Base-by-base conservation (phyloP, 2,329 filamentous ascomycete species). In the Xylaria sp. region DNA sequence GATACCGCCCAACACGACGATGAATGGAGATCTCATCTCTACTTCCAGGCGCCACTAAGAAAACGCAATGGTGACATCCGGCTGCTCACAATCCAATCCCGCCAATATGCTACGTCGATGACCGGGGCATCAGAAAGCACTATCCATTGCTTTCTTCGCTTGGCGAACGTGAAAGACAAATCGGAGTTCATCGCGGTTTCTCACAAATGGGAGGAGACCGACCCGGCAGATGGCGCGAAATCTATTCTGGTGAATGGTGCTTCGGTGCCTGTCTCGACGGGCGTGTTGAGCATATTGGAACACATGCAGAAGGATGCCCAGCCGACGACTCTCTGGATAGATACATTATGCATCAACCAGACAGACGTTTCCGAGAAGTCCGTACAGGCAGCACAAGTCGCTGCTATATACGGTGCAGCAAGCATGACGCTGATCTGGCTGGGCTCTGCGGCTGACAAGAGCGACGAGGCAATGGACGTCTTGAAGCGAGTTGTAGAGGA, bases 321-420 rank as follows among this genome's bases (percentile, higher is more conserved):
- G 3, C 24, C 61, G 0, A 47, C 53, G 7, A 54, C 54, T 0
- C 38, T 67, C 26, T 69, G 64, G 64, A 55, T 69, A 21, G 61
- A 63, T 38, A 61, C 63, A 16, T 49, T 69, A 7, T 69, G 66
- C 43, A 62, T 66, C 22, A 63, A 67, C 44, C 58, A 62, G 8
- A 58, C 44, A 7, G 60, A 66, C 26, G 44, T 41, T 4, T 40
- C 50, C 1, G 66, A 67, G 49, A 62, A 53, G 44, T 66, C 61
- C 2, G 54, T 54, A 2, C 64, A 68, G 44, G 42, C 62, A 16
- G 21, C 55, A 7, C 60, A 62, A 18, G 50, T 65, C 7, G 45
- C 61, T 2, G 48, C 51, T 17, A 61, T 65, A 20, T 63, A 44
- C 39, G 48, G 54, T 16, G 40, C 39, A 7, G 63, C 61, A 0